Conservation (phyloP, 768 basidiomycete species). For the Cyclocybe aegerita region DNA sequence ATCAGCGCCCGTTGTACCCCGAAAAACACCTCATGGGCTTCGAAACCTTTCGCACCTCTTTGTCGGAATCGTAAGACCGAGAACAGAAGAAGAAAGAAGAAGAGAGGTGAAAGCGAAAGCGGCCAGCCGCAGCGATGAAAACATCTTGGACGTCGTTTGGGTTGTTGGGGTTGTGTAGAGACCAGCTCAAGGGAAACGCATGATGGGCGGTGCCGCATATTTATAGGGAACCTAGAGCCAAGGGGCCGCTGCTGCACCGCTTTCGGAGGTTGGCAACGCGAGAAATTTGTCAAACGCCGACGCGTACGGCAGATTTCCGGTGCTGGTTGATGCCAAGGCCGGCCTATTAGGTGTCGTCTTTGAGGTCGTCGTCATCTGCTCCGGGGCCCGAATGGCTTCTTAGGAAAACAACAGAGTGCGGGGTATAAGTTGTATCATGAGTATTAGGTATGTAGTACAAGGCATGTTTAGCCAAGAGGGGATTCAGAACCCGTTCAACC, state of each 20-base stretch:
- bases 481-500: conserved; percentile 39
- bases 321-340: no score
- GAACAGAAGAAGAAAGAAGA: conserved; percentile 10
- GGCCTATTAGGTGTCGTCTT: no score
- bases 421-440: no score
- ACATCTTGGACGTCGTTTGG: conserved; percentile 40
- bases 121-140: conserved; percentile 30
- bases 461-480: no score
- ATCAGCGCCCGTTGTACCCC: not conserved
- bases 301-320: no score
- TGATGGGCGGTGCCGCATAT: not conserved
- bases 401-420: no score
- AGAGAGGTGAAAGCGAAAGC: conserved; percentile 20
- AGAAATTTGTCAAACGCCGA: no score
- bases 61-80: conserved; percentile 15
- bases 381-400: no score
- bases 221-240: not conserved
- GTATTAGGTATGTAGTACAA: no score
- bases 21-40: not conserved
- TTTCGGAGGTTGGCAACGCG: no score
- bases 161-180: conserved; percentile 43
- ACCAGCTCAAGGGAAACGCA: conserved; percentile 18
- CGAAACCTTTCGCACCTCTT: conserved; percentile 17
- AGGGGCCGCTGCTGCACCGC: no score
- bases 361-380: no score